These are phyloP conservation scores for Naegleria lovaniensis DNA, from an alignment of 208 protist genomes.

Conservation along the genomic window DNA sequence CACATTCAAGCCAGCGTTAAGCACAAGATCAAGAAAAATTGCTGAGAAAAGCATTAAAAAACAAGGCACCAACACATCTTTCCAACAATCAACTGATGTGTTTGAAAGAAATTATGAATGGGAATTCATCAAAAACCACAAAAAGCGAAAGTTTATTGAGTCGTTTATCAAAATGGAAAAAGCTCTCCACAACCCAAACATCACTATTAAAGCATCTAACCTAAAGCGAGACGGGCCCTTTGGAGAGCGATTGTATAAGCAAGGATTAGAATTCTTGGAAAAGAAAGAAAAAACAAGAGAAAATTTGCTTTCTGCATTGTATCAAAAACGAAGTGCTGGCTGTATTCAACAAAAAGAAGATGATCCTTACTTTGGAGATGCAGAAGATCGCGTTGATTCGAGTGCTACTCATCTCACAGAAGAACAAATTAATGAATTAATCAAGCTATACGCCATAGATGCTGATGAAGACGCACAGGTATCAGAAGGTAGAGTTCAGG, in stretches of 20 bases:
- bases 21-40: neutral
- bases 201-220: neutral
- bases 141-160: neutral
- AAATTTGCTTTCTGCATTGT: neutral
- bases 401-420: neutral
- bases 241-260: neutral
- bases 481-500: too few species aligned
- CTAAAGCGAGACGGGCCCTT: neutral
- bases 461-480: neutral
- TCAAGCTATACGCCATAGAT: neutral
- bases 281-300: neutral
- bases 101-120: constrained; percentile 8
- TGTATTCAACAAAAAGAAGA: neutral
- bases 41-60: neutral
- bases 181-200: neutral
- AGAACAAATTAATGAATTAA: neutral
- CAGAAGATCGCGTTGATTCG: neutral
- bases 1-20: neutral
- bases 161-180: neutral
- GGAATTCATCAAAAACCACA: neutral
- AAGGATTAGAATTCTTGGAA: neutral
- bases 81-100: neutral
- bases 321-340: neutral
- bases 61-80: neutral
- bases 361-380: neutral